Conservation (phyloP, 1,284 basidiomycete genomes). For the Cryptococcus sp. region DNA sequence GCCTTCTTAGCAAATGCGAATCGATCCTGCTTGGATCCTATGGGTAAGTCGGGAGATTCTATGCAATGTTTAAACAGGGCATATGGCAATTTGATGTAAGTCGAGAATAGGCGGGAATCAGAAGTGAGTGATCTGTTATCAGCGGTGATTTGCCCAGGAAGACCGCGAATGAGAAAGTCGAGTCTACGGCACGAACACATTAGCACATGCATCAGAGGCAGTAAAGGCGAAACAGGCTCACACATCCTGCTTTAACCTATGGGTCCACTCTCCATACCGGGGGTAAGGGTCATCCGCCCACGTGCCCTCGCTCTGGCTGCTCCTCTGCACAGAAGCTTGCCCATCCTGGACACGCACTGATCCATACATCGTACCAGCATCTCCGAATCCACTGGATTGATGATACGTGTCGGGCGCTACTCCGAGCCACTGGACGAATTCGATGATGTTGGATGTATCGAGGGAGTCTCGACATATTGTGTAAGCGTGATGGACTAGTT, state of each 20-base stretch:
- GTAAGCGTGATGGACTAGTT: slow-evolving; percentile 75
- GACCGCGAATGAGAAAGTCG: slow-evolving; percentile 70
- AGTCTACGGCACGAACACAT: slow-evolving; percentile 57
- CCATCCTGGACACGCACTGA: slow-evolving; percentile 10
- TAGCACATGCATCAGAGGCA: slow-evolving; percentile 59
- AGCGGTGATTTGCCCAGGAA: slow-evolving; percentile 57
- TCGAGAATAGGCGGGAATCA: slow-evolving; percentile 34
- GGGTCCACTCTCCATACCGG: slow-evolving; percentile 43
- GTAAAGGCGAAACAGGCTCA: slow-evolving; percentile 15
- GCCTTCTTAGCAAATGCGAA: slow-evolving; percentile 88
- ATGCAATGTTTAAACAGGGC: slow-evolving; percentile 48
- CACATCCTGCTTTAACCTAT: slow-evolving; percentile 39
- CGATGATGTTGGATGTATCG: slow-evolving; percentile 66
- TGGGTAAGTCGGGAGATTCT: slow-evolving; percentile 42
- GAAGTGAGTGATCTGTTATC: slow-evolving; percentile 4
- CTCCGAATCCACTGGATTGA: neutral
- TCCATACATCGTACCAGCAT: slow-evolving; percentile 7
- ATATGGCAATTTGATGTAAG: slow-evolving; percentile 52
- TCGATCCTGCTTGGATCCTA: slow-evolving; percentile 69
- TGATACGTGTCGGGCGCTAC: neutral
- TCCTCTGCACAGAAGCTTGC: slow-evolving; percentile 1
- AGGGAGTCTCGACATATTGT: slow-evolving; percentile 71
- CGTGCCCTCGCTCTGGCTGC: slow-evolving; percentile 4
- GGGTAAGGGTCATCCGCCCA: slow-evolving; percentile 18
- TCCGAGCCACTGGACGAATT: slow-evolving; percentile 72